Base-by-base conservation (phyloP, 306 rosid genomes). In the Ceratonia siliqua region DNA sequence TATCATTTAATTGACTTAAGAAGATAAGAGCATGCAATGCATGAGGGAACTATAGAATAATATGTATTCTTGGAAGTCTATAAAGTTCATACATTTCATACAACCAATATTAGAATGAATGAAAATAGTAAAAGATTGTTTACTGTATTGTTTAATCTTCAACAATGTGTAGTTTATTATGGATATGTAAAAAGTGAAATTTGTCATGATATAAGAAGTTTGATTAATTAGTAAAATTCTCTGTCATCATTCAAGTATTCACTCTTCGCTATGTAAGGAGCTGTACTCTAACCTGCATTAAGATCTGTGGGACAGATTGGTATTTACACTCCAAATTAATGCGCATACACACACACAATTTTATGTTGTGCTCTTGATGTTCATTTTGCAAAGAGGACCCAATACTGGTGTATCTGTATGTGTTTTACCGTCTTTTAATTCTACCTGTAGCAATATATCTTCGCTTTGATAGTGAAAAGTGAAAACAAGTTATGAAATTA, bases 11-110 rank as follows among this genome's bases (percentile, higher is more conserved):
- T 36, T 55, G 28, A 25, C 46, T 17, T 33, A 22, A 45, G 68
- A 72, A 64, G 56, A 79, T 54, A 64, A 55, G 54, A 65, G 74
- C 62, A 79, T 33, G 50, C 27, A 25, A 46, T 68, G 43, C 69
- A 22, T 18, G 42, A 55, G 55, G 46, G 52, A 65, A 35, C 25
- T 12, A 17, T 63, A n/a, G 17, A 64, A n/a, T 30, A 50, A 48
- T 33, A 46, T 45, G 27, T 48, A 17, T 13, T 28, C 28, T 28
- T 7, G 0, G 1, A 30, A 30, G 5, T 25, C 13, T 17, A 38
- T 63, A 42, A 42, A 12, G 12, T 20, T 42, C 42, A 22, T 4
- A 39, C 14, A 39, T 52, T 38, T 56, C 5, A 18, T 33, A 8
- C 63, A 53, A 56, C 8, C 13, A 9, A 27, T 54, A 11, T 39